Evolutionary conservation across 805 yeast species (phyloP).

Genomic region (Lipomyces orientalis): DNA sequence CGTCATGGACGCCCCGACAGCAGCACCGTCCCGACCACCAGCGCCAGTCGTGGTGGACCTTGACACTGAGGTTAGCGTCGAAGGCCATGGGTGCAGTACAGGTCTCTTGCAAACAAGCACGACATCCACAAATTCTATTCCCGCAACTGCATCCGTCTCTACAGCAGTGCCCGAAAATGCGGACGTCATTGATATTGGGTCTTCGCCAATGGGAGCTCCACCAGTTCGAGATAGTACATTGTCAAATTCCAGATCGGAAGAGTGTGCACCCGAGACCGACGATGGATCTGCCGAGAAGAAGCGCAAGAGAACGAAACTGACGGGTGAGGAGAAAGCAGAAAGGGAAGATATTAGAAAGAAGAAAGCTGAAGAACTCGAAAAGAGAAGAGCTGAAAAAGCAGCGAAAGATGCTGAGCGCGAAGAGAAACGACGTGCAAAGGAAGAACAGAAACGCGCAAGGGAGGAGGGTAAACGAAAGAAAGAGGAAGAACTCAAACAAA

Average conservation of each 20-base stretch:
- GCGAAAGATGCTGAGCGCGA: constrained; percentile 34
- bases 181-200: not conserved
- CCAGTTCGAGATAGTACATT: not conserved
- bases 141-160: not conserved
- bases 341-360: constrained; percentile 27
- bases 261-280: not conserved
- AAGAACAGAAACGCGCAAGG: constrained; percentile 39
- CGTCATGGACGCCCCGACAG: not conserved
- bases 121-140: not conserved
- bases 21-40: not conserved
- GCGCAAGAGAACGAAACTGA: constrained; percentile 21
- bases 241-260: not conserved
- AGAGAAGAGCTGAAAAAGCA: constrained; percentile 16
- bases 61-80: not conserved
- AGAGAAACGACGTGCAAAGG: constrained; percentile 38
- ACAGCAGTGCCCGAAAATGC: not conserved
- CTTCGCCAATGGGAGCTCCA: not conserved
- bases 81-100: not conserved
- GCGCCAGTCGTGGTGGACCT: not conserved
- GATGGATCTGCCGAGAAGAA: constrained; percentile 18
- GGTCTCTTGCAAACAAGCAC: not conserved
- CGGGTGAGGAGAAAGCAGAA: constrained; percentile 29
- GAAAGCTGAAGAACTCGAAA: constrained; percentile 20
- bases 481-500: constrained; percentile 31
- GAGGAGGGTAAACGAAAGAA: constrained; percentile 35